Evolutionary conservation across 305 asterid genomes (phyloP).

Genomic region (Plantago rigida): DNA sequence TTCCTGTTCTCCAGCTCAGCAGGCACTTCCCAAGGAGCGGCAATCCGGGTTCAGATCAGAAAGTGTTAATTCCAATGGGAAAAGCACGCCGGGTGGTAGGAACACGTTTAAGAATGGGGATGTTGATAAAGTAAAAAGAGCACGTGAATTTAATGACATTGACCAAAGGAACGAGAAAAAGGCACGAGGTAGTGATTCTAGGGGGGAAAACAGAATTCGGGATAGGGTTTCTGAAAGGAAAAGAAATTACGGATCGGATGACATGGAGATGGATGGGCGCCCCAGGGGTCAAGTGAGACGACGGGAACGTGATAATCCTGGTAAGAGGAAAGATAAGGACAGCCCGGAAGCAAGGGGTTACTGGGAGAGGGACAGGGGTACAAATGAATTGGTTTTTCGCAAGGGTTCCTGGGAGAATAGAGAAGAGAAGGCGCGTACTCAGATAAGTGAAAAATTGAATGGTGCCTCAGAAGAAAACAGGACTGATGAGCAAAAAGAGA

Average conservation of each 20-base stretch:
- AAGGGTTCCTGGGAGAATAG: conserved; percentile 72
- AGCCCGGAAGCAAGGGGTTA: conserved; percentile 63
- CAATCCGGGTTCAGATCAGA: conserved; percentile 21
- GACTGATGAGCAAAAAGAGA: conserved; percentile 45
- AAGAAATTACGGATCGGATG: conserved; percentile 56
- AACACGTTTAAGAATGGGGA: conserved; percentile 26
- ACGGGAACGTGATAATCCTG: conserved; percentile 43
- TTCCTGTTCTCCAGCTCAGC: conserved; percentile 18
- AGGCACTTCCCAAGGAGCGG: conserved; percentile 19
- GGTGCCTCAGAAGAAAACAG: conserved; percentile 42
- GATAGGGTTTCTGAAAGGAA: conserved; percentile 53
- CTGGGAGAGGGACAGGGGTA: conserved; percentile 88
- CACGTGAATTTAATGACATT: conserved; percentile 24
- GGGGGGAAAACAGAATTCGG: conserved; percentile 40
- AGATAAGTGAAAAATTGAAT: conserved; percentile 31
- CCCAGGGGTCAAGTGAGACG: conserved; percentile 53
- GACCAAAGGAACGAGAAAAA: conserved; percentile 40
- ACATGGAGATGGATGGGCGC: conserved; percentile 42
- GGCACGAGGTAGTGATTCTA: conserved; percentile 38
- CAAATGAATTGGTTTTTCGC: conserved; percentile 67
- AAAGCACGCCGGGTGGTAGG: conserved; percentile 23
- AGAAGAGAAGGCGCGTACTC: conserved; percentile 42
- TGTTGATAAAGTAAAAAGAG: conserved; percentile 28
- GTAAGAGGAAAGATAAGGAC: conserved; percentile 55
- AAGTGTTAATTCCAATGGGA: conserved; percentile 28